Evolutionary conservation across 148 eudicot species (phyloP), one percentile per base, ranked within the genome.

Genomic region (Suaeda aralocaspica): DNA sequence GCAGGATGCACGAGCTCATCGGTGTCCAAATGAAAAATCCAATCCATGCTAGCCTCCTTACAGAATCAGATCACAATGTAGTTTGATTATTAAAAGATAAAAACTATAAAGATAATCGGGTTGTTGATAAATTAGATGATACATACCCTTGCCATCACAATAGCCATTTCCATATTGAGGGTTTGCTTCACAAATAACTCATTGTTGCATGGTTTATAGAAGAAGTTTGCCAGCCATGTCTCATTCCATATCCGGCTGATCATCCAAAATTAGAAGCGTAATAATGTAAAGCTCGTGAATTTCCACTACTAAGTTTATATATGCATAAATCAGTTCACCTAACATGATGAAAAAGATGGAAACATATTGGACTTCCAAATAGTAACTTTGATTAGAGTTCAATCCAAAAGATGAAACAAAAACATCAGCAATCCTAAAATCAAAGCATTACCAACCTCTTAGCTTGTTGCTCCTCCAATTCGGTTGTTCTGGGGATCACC

Each of bases 21-120:
- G 22, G 94, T 91, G 84, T 91, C 97, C 4, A 88, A 86, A 79
- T 91, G 97, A 81, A 91, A 80, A 49, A 91, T 91, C 94, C 91
- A 91, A 28, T 88, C 92, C 92, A 88, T 82, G 66, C 88, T 84
- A 51, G 87, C 80, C 64, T 88, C 86, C 91, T 90, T 64, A 6
- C 21, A 10, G 16, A 67, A 72, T 59, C 51, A 56, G 0, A 70
- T 74, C 46, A 26, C 12, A 60, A 71, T 56, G 25, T 4, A 46
- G 57, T 49, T 1, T n/a, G n/a, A n/a, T n/a, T n/a, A n/a, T n/a
- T n/a, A n/a, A 26, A 9, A 15, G 14, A 64, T 12, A 26, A 55
- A 33, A 3, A 34, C 18, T 14, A 0, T 29, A 29, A 59, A 28
- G 1, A 26, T 18, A 0, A 11, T 36, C 14, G 6, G 9, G 19